Evolutionary conservation across 2,329 filamentous ascomycete genomes (phyloP), one percentile per base, ranked within the genome.

Genomic region (Alternaria dauci): DNA sequence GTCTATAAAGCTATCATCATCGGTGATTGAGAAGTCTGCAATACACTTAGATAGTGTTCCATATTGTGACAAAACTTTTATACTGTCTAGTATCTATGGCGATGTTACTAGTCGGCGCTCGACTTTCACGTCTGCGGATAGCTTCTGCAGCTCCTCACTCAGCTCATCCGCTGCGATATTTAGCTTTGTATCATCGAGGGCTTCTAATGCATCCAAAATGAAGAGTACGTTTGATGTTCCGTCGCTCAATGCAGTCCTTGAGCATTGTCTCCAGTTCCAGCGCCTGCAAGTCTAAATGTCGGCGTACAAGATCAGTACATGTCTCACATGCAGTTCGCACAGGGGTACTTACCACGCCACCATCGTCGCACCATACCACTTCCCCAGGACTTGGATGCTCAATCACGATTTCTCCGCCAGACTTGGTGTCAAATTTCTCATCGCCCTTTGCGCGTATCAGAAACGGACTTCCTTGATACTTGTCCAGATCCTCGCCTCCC

Each of bases 231-330:
- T 69, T 7, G 71, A 77, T 4, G 76, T 80, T 3, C 68, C 62
- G 55, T 79, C 75, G 14, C 58, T 71, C 54, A 81, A 62, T 3
- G 72, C 76, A 4, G 78, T 80, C 25, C 78, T 59, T 1, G 74
- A 68, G 25, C 78, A 75, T 61, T 80, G 78, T 25, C 79, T 62
- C 78, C 79, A 80, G 62, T 80, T 80, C 79, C 77, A 80, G 7
- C 76, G 56, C 8, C 79, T 71, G 54, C 78, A 81, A 14, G 78
- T 80, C 32, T 36, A 36, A 16, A 14, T 7, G 14, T 36, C 6
- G 32, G 11, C 14, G 32, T 36, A 16, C 32, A 36, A 1, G 14
- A 16, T 36, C 32, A 36, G 32, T 36, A 36, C 14, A 3, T 7
- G 14, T 36, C 32, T 36, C 32, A 36, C 12, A 36, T 36, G 32